A percentile compares a stretch with the other conserved stretches of the same genome.
These are phyloP conservation scores for Diospyros lotus DNA, from an alignment of 148 eudicot genomes.

Conservation along the genomic window DNA sequence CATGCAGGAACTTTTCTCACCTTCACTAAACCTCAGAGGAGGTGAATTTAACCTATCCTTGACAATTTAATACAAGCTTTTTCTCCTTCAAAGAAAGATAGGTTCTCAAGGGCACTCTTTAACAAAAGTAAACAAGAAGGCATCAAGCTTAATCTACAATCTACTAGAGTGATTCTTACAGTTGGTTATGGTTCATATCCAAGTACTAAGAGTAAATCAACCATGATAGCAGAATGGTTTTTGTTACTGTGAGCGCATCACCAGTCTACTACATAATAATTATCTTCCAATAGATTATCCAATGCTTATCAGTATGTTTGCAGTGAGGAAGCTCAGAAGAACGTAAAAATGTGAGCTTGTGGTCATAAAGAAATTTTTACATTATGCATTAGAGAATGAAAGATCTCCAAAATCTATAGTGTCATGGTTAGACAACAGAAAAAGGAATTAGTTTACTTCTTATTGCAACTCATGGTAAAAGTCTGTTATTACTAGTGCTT, in stretches of 20 bases:
- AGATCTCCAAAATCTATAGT: neutral
- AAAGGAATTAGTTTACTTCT: neutral
- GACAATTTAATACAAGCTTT: neutral
- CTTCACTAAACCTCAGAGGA: too few species aligned
- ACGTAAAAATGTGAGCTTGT: neutral
- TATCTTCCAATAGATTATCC: neutral
- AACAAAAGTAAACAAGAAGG: neutral
- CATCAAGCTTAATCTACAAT: neutral
- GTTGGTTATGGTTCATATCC: neutral
- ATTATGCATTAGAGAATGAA: neutral
- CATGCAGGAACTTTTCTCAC: too few species aligned
- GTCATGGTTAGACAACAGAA: neutral
- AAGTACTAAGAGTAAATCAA: neutral
- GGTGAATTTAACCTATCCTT: neutral
- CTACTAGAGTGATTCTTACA: neutral
- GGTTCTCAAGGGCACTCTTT: neutral
- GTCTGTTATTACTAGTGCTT: constrained; percentile 1
- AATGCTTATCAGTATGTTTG: neutral
- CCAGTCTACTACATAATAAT: neutral
- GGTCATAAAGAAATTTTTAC: neutral
- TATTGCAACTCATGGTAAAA: neutral
- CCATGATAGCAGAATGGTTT: neutral
- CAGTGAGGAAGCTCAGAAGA: neutral
- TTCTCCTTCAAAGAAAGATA: neutral
- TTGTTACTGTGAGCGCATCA: neutral